Conservation (phyloP, 2,329 filamentous ascomycete genomes). For the Aspergillus sp. region DNA sequence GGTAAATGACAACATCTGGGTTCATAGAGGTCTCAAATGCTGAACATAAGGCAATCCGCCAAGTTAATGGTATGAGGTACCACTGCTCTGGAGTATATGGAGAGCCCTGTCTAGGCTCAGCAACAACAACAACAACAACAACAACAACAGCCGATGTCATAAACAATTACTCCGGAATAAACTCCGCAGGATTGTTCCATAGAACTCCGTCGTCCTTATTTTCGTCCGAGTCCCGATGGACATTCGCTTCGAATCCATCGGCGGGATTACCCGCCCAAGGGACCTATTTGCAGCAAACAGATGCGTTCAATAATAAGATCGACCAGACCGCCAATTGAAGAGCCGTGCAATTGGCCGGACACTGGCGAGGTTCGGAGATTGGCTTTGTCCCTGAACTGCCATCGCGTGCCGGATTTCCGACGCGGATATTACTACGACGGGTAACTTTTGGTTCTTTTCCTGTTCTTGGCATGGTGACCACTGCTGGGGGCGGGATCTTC, state of each 20-base stretch:
- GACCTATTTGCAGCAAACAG: not conserved
- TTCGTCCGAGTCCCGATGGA: not conserved
- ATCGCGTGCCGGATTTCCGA: constrained; percentile 8
- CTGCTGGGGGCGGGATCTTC: not conserved
- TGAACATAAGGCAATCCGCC: too few relatives aligned
- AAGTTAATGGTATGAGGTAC: too few relatives aligned
- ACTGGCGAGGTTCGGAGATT: constrained; percentile 5
- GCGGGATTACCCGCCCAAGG: not conserved
- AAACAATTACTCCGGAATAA: too few relatives aligned
- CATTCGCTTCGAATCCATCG: not conserved
- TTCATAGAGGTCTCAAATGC: too few relatives aligned
- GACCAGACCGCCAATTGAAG: too few relatives aligned
- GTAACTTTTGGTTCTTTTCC: not conserved
- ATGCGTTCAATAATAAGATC: not conserved
- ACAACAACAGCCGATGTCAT: too few relatives aligned
- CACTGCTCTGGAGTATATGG: too few relatives aligned
- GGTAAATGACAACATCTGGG: too few relatives aligned
- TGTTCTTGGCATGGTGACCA: not conserved
- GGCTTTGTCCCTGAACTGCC: not conserved
- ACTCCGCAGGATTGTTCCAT: too few relatives aligned
- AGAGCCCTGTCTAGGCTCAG: too few relatives aligned
- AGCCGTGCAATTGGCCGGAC: not conserved
- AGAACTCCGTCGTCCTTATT: not conserved
- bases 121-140: too few relatives aligned
- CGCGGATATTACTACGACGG: constrained; percentile 1